Evolutionary conservation across 2,329 filamentous ascomycete genomes (phyloP).

Genomic region (Parastagonospora avenae): DNA sequence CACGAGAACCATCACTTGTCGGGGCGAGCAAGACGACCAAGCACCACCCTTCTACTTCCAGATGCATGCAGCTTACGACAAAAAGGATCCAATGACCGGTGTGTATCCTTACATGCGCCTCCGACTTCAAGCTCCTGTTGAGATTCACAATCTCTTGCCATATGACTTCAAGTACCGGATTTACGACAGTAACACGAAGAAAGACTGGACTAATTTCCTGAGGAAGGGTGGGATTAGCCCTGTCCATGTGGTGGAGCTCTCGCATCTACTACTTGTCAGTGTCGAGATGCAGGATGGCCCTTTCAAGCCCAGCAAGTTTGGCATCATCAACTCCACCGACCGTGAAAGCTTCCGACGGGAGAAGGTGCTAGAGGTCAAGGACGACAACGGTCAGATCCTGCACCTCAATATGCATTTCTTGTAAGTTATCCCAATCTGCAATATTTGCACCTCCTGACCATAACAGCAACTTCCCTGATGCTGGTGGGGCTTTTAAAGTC

Average conservation of each 20-base stretch:
- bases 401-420: slow-evolving; percentile 89
- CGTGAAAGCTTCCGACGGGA: slow-evolving; percentile 90
- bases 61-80: slow-evolving; percentile 84
- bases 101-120: slow-evolving; percentile 95
- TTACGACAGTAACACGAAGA: slow-evolving; percentile 97
- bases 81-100: slow-evolving; percentile 79
- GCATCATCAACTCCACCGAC: slow-evolving; percentile 90
- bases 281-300: slow-evolving; percentile 96
- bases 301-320: slow-evolving; percentile 94
- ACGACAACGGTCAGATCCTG: slow-evolving; percentile 78
- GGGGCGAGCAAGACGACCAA: slow-evolving; percentile 79
- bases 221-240: slow-evolving; percentile 96
- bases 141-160: slow-evolving; percentile 90
- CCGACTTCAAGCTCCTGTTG: slow-evolving; percentile 87
- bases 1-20: slow-evolving; percentile 85
- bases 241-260: slow-evolving; percentile 94
- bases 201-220: slow-evolving; percentile 98
- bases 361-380: slow-evolving; percentile 77
- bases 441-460: slow-evolving; percentile 14
- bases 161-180: slow-evolving; percentile 99
- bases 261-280: slow-evolving; percentile 88
- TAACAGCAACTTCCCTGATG: slow-evolving; percentile 74
- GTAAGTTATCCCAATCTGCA: slow-evolving; percentile 47
- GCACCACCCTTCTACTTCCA: slow-evolving; percentile 93
- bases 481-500: slow-evolving; percentile 94